Evolutionary conservation across 257 asterid species (phyloP).

Genomic region (Eucommia ulmoides): DNA sequence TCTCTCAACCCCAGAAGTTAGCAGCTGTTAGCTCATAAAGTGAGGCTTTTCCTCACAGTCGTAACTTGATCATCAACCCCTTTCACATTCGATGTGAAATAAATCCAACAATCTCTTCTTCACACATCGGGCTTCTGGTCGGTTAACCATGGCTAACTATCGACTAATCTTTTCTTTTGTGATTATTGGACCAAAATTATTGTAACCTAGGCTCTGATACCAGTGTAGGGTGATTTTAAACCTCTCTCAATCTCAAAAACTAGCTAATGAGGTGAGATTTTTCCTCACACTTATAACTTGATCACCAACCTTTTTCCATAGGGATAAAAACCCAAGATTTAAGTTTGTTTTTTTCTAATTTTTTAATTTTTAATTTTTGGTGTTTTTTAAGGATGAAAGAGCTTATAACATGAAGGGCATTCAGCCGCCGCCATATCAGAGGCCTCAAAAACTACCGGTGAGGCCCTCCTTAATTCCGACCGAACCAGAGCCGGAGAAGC

Average conservation of each 20-base stretch:
- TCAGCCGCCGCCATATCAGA: slow-evolving; percentile 54
- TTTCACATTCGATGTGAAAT: no score
- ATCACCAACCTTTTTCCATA: neutral
- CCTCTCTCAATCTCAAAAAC: neutral
- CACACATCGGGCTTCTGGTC: no score
- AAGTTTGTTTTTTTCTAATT: neutral
- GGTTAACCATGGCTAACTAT: no score
- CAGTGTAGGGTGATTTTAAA: no score
- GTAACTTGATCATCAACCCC: no score
- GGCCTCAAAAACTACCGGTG: slow-evolving; percentile 37
- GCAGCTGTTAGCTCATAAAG: no score
- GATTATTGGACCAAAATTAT: no score
- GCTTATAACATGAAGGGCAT: slow-evolving; percentile 26
- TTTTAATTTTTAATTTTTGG: neutral
- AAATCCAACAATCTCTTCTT: no score
- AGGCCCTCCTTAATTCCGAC: slow-evolving; percentile 68
- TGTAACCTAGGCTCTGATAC: no score
- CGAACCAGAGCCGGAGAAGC: slow-evolving; percentile 52
- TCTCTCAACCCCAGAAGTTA: no score
- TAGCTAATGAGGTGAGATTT: neutral
- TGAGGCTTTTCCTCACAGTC: no score
- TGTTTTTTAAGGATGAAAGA: slow-evolving; percentile 24
- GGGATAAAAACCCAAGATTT: neutral
- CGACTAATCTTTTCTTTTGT: no score
- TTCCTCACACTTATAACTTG: neutral